A percentile compares a stretch with the other conserved stretches of the same genome.
phyloP scores from a whole-genome alignment of 2,329 filamentous ascomycete species.

The Aureobasidium sp. region DNA sequence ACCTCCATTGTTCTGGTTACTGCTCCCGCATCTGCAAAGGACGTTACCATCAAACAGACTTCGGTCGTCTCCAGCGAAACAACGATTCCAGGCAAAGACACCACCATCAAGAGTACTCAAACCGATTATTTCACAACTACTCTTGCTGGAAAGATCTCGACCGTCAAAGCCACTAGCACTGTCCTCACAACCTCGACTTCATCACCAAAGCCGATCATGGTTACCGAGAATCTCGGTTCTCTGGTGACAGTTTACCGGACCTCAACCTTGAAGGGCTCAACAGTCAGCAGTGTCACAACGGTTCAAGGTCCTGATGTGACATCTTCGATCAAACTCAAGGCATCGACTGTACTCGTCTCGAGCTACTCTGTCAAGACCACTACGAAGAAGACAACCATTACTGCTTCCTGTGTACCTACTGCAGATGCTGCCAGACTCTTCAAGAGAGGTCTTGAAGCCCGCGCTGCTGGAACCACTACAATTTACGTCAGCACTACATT shows the following conservation, averaged over 20 bases:
- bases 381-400: constrained; percentile 25
- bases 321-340: constrained; percentile 20
- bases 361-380: constrained; percentile 22
- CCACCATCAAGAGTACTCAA: constrained; percentile 15
- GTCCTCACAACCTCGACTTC: constrained; percentile 17
- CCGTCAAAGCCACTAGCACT: constrained; percentile 18
- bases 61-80: constrained; percentile 4
- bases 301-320: constrained; percentile 18
- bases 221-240: constrained; percentile 16
- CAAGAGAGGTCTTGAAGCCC: constrained; percentile 15
- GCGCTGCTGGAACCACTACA: constrained; percentile 20
- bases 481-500: constrained; percentile 22
- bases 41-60: constrained; percentile 13
- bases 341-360: constrained; percentile 19
- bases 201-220: constrained; percentile 16
- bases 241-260: constrained; percentile 21
- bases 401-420: constrained; percentile 23
- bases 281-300: constrained; percentile 22
- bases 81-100: constrained; percentile 14
- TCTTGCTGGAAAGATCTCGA: constrained; percentile 16
- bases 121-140: constrained; percentile 16
- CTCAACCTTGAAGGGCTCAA: constrained; percentile 21
- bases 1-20: constrained; percentile 17
- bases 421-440: constrained; percentile 15
- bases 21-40: constrained; percentile 11